A percentile compares a stretch with the other conserved stretches of the same genome.
phyloP scores from a whole-genome alignment of 148 eudicot genomes.

The Fagopyrum homotropicum region DNA sequence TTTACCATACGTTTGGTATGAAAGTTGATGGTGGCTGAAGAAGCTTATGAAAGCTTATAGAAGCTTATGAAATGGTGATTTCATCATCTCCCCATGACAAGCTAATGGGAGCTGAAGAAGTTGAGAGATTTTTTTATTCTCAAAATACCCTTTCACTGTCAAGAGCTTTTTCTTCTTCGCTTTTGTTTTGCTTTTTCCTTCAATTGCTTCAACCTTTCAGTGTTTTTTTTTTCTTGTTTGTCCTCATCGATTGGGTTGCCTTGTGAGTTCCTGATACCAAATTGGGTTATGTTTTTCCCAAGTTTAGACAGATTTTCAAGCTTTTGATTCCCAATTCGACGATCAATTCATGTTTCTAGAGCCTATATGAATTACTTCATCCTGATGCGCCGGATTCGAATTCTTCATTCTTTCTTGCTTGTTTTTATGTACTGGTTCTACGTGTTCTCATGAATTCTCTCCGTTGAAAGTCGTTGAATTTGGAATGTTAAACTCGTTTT shows the following conservation, averaged over 20 bases:
- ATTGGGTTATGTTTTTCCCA: not conserved
- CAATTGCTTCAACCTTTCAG: not conserved
- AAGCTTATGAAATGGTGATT: no score
- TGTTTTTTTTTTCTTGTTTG: not conserved
- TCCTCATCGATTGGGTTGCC: not conserved
- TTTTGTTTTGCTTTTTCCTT: not conserved
- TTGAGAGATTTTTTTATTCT: no score
- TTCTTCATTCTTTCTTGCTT: conserved; percentile 83
- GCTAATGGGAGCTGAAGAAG: no score
- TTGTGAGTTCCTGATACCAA: not conserved
- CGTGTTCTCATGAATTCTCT: conserved; percentile 55
- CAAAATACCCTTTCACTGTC: not conserved
- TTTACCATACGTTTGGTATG: no score
- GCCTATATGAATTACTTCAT: conserved; percentile 37
- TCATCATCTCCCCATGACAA: no score
- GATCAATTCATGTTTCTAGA: conserved; percentile 21
- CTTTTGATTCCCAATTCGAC: not conserved
- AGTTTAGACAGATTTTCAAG: not conserved
- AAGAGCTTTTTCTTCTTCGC: not conserved
- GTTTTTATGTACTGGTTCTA: conserved; percentile 93
- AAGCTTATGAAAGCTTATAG: no score
- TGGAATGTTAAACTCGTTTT: not conserved
- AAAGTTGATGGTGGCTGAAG: no score
- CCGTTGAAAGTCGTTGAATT: not conserved
- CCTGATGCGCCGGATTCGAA: conserved; percentile 62